Evolutionary conservation across 2,329 filamentous ascomycete species (phyloP), one percentile per base, ranked within the genome.

Genomic region (Ophiostoma tasmaniense): DNA sequence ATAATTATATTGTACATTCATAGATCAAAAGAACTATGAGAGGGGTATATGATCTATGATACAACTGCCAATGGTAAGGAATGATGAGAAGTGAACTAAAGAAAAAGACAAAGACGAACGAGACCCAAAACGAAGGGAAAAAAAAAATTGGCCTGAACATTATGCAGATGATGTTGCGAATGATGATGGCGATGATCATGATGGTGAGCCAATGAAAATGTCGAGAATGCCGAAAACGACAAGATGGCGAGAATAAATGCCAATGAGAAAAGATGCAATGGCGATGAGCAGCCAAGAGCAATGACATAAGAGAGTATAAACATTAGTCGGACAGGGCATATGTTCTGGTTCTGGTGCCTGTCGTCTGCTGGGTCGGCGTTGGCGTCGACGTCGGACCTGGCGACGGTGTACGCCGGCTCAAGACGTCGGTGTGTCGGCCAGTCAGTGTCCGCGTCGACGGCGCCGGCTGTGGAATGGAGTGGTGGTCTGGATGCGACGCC

Each of bases 1-100:
- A 28, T 59, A 14, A 52, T 20, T 64, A 25, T 61, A 64, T 64
- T 52, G 61, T 64, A 66, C 28, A 66, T 28, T 66, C 28, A 65
- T 65, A 65, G 35, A 65, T 64, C 61, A 39, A 28, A 20, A 30
- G 35, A 65, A 30, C 64, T 45, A 65, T 65, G 35, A 65, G 33
- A 64, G 64, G 64, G 64, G 64, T 65, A 65, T 65, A 65, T 65
- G 64, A 65, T 65, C 64, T 65, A 65, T 65, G 35, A 45, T 65
- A 37, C 61, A 64, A 22, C 20, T 17, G n/a, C 64, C 37, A 65
- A 17, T 39, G 62, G 37, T n/a, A 45, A 66, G 22, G 14, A 20
- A 64, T 37, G 45, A 20, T 37, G 33, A 28, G 50, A 70, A 45
- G 50, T 45, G 67, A 45, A 61, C 22, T n/a, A 50, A 64, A 66